Evolutionary conservation across 805 yeast genomes (phyloP), one percentile per base, ranked within the genome.

Genomic region (Metschnikowia baotianmanensis): DNA sequence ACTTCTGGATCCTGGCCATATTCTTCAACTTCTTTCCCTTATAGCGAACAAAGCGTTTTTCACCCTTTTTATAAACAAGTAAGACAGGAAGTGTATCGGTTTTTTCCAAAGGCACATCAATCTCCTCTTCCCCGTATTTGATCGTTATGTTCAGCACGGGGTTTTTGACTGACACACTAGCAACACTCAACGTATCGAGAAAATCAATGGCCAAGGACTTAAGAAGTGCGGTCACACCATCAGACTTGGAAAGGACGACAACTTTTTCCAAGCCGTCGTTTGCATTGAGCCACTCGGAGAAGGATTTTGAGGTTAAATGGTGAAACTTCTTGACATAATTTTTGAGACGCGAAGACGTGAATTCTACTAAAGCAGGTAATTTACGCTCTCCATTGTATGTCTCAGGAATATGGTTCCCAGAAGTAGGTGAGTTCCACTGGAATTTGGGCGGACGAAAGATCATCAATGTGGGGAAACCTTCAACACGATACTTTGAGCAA

Each of bases 381-480:
- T 71, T 68, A 50, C 95, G 71, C 51, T 76, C 81, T 3, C 90
- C 90, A 36, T 64, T 66, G 57, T 82, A 83, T 0, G 63, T 53
- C 50, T 82, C 91, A 2, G 71, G 65, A 0, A 77, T 76, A 59
- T 78, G 83, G 43, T 51, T 38, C 48, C 31, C 42, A 8, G 38
- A 40, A 25, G 43, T 43, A 24, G 33, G 12, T 48, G 47, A 19
- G 53, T 63, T 57, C 27, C 54, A 45, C n/a, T 53, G 57, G 36
- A 59, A 65, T 55, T 86, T 86, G 16, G 93, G 89, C 1, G 97
- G 96, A 53, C 91, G 75, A 64, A 84, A 90, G 4, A 83, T 82
- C 66, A 82, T 63, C 22, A 93, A 60, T 0, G 97, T 86, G 7
- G 99, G 99, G 62, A 76, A 91, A 0, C 96, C 95, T 50, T 77